Base-by-base conservation (phyloP, 805 yeast species). In the Yarrowia keelungensis region DNA sequence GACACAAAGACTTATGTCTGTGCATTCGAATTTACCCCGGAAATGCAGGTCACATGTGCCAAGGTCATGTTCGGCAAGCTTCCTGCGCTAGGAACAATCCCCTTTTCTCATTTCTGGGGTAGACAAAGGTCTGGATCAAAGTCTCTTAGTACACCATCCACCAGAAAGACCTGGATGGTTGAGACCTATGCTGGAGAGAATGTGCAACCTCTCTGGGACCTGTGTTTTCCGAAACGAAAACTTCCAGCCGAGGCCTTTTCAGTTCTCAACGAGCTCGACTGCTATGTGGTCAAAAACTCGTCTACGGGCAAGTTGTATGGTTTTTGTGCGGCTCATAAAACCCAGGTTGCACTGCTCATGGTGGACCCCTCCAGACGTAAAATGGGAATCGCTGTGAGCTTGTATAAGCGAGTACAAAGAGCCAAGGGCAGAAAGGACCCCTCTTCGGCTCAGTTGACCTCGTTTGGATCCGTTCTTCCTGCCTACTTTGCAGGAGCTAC, bases 1-100 rank as follows among this genome's bases (percentile, higher is more conserved):
- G 81, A 81, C 51, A 82, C 86, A 39, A 82, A 86, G 59, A 82
- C 87, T 1, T 86, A 86, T 73, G 75, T 87, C 58, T 87, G 89
- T 73, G 83, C 87, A 66, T 87, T 84, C 73, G 90, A 87, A 75
- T 87, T 85, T 74, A 86, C 89, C 0, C 76, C 79, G 19, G 82
- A 81, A 71, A 87, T 84, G 2, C 76, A 87, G 53, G 79, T 81
- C 39, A 81, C 85, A 68, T 72, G 85, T 39, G 86, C 83, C 3
- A 80, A 81, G 8, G 83, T 85, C 2, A 74, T 87, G 61, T 84
- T 87, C 83, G 90, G 90, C 2, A 82, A 81, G 58, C 72, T 79
- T n/a, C 76, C 76, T 15, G 81, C 89, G 0, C 81, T 79, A 46
- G 89, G 89, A 0, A 78, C 82, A 51, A 82, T 87, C 35, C 89